A percentile compares a stretch with the other conserved stretches of the same genome.
These are phyloP conservation scores for Stellera chamaejasme DNA, from an alignment of 345 rosid genomes.

Conservation along the genomic window DNA sequence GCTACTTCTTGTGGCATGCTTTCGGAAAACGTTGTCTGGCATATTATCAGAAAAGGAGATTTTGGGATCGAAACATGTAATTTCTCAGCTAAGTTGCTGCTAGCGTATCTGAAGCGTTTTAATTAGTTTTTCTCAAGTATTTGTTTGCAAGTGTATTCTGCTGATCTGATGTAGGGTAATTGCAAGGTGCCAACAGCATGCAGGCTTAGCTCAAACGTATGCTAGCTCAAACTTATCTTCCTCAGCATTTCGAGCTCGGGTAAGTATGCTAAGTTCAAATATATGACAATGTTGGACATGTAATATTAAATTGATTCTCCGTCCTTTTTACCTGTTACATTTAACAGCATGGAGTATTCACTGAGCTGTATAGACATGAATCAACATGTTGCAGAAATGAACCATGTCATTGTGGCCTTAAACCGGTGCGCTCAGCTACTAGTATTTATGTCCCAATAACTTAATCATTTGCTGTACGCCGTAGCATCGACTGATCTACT, in stretches of 20 bases:
- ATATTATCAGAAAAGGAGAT: constrained; percentile 48
- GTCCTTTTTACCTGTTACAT: constrained; percentile 12
- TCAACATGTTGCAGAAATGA: constrained; percentile 45
- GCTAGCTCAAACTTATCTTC: constrained; percentile 42
- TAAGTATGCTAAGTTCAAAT: constrained; percentile 36
- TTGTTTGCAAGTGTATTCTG: constrained; percentile 7
- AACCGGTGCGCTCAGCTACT: constrained; percentile 41
- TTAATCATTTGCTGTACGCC: no score
- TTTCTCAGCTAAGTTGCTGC: constrained; percentile 10
- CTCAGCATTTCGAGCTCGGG: constrained; percentile 57
- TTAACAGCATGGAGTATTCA: constrained; percentile 59
- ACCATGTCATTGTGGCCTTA: constrained; percentile 37
- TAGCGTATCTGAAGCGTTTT: constrained; percentile 11
- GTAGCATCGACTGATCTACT: no score
- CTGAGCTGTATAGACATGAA: constrained; percentile 53
- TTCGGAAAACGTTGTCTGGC: constrained; percentile 50
- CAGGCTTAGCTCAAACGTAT: constrained; percentile 64
- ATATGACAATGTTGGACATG: constrained; percentile 12
- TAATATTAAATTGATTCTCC: constrained; percentile 10
- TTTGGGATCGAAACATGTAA: constrained; percentile 65
- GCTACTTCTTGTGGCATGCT: constrained; percentile 53
- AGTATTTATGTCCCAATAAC: background rate
- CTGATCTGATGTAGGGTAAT: constrained; percentile 33
- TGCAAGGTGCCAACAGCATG: constrained; percentile 55
- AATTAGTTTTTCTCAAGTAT: constrained; percentile 2